A percentile compares a stretch with the other conserved stretches of the same genome.
phyloP scores from a whole-genome alignment of 768 basidiomycete genomes.

The Termitomyces sp. region DNA sequence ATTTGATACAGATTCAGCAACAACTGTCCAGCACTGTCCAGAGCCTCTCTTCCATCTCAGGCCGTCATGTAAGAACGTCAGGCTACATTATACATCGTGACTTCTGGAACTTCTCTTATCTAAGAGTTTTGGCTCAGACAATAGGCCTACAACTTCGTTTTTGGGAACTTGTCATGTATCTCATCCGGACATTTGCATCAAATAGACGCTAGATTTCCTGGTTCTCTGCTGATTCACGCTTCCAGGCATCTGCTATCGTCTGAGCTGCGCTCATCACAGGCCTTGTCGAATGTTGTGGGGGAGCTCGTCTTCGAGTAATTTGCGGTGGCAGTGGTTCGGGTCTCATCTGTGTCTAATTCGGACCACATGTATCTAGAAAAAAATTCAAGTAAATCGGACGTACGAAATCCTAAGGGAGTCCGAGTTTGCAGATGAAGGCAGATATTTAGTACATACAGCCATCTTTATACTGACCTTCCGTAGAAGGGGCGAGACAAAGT shows the following conservation, averaged over 20 bases:
- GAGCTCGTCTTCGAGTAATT: constrained; percentile 24
- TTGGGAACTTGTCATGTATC: constrained; percentile 38
- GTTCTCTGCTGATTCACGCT: constrained; percentile 50
- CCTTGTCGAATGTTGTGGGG: constrained; percentile 20
- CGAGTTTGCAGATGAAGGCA: constrained; percentile 25
- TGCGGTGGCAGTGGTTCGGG: constrained; percentile 35
- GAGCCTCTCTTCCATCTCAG: not conserved
- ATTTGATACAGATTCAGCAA: constrained; percentile 9
- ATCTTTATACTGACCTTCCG: constrained; percentile 41
- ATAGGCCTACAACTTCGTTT: constrained; percentile 47
- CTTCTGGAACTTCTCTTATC: not conserved
- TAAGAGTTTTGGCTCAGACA: not conserved
- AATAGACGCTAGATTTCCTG: constrained; percentile 51
- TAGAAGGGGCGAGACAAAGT: constrained; percentile 30
- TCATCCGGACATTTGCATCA: constrained; percentile 44
- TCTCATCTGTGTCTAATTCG: constrained; percentile 34
- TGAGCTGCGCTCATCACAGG: constrained; percentile 45
- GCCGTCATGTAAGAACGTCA: not conserved
- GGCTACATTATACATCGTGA: not conserved
- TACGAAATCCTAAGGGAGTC: constrained; percentile 28
- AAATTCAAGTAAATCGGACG: constrained; percentile 25
- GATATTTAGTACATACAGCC: constrained; percentile 29
- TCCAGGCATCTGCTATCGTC: constrained; percentile 68
- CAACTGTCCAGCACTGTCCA: not conserved
- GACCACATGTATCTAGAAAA: constrained; percentile 25